Evolutionary conservation across 805 yeast genomes (phyloP).

Genomic region (Candida sonorensis): DNA sequence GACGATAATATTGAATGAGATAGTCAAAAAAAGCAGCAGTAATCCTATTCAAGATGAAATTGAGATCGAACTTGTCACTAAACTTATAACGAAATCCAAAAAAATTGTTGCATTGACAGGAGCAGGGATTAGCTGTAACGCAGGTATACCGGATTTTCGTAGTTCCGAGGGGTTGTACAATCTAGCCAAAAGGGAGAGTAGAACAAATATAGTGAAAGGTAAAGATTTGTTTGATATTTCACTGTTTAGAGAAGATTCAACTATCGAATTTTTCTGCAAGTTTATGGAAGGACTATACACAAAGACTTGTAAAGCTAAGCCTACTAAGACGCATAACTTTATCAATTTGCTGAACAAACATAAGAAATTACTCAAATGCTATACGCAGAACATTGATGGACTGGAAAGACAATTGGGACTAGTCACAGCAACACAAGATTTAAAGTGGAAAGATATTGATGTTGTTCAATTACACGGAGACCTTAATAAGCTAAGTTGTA

Average conservation of each 20-base stretch:
- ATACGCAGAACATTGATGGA: slow-evolving; percentile 94
- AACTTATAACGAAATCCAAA: slow-evolving; percentile 37
- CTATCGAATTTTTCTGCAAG: slow-evolving; percentile 70
- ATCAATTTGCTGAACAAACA: slow-evolving; percentile 53
- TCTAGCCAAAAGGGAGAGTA: slow-evolving; percentile 46
- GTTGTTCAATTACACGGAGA: slow-evolving; percentile 93
- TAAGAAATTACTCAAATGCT: slow-evolving; percentile 71
- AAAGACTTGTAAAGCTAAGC: slow-evolving; percentile 57
- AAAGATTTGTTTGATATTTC: slow-evolving; percentile 88
- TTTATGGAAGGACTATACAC: slow-evolving; percentile 80
- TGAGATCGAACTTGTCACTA: slow-evolving; percentile 28
- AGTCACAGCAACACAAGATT: slow-evolving; percentile 53
- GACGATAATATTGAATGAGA: slow-evolving; percentile 13
- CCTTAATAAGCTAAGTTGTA: slow-evolving; percentile 68
- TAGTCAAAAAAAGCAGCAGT: no score
- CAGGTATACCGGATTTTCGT: slow-evolving; percentile 95
- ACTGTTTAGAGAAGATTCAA: slow-evolving; percentile 59
- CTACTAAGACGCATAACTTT: slow-evolving; percentile 81
- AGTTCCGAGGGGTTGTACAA: slow-evolving; percentile 79
- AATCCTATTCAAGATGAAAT: no score
- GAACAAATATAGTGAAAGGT: slow-evolving; percentile 61
- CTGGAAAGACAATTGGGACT: slow-evolving; percentile 65
- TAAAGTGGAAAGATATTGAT: slow-evolving; percentile 55
- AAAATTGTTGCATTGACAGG: slow-evolving; percentile 76
- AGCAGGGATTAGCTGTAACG: slow-evolving; percentile 94